Conservation (phyloP, 2,329 filamentous ascomycete genomes). For the Chaetomiaceae sp. region DNA sequence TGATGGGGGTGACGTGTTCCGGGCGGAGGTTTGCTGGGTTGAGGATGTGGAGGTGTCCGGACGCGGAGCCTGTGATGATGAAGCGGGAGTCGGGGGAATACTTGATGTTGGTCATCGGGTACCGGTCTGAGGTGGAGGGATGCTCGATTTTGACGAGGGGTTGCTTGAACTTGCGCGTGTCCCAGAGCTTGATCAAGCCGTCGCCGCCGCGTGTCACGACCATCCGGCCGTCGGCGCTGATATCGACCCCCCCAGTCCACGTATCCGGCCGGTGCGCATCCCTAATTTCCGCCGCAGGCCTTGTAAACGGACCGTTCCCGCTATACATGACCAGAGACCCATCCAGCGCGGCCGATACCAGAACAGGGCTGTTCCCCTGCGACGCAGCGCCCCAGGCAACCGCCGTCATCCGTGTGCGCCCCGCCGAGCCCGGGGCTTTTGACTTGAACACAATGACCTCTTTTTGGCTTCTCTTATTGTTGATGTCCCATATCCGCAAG, state of each 20-base stretch:
- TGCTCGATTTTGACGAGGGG: conserved; percentile 78
- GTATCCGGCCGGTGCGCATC: conserved; percentile 78
- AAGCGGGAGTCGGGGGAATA: conserved; percentile 82
- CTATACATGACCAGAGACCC: conserved; percentile 89
- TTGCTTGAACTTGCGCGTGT: conserved; percentile 90
- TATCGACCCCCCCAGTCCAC: conserved; percentile 88
- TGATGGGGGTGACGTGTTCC: conserved; percentile 85
- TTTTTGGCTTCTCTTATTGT: conserved; percentile 82
- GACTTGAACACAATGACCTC: conserved; percentile 97
- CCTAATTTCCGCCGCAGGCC: conserved; percentile 77
- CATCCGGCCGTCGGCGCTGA: conserved; percentile 85
- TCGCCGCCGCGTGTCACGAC: conserved; percentile 89
- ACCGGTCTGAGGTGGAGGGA: conserved; percentile 76
- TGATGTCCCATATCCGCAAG: conserved; percentile 93
- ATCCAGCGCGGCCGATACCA: conserved; percentile 81
- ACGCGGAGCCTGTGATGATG: conserved; percentile 83
- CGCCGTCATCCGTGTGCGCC: conserved; percentile 88
- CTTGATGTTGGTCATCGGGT: conserved; percentile 78
- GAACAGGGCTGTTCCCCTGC: conserved; percentile 72
- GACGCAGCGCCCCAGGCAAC: conserved; percentile 77
- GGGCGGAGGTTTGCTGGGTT: conserved; percentile 86
- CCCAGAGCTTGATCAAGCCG: conserved; percentile 92
- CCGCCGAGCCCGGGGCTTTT: conserved; percentile 78
- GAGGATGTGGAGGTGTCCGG: conserved; percentile 84
- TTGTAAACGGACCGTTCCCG: conserved; percentile 78